phyloP scores from a whole-genome alignment of 352 stramenopile genomes.

The Globisporangium alternatum region DNA sequence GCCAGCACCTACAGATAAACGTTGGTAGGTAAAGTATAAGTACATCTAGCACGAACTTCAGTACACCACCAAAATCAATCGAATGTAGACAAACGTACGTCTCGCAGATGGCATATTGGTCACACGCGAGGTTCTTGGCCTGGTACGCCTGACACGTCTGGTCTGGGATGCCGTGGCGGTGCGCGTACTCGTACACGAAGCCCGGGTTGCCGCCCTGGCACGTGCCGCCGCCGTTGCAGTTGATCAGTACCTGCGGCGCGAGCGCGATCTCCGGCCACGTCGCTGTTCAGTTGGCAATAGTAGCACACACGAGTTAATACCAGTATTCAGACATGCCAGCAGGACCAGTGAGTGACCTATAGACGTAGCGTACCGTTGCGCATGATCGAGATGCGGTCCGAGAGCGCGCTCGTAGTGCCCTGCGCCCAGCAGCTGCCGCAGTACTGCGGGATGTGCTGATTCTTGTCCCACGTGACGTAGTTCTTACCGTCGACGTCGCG shows the following conservation, averaged over 20 bases:
- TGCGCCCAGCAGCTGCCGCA: constrained; percentile 93
- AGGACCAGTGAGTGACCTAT: neutral
- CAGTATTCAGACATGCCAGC: neutral
- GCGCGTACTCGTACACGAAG: constrained; percentile 83
- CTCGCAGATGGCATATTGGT: constrained; percentile 77
- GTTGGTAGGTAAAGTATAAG: neutral
- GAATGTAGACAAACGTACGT: constrained; percentile 37
- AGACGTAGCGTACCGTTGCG: constrained; percentile 55
- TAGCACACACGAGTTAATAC: neutral
- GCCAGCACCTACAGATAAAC: constrained; percentile 58
- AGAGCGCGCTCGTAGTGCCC: constrained; percentile 84
- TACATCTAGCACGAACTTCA: neutral
- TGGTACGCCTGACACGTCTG: constrained; percentile 92
- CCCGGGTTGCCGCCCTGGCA: constrained; percentile 81
- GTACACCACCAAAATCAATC: constrained; percentile 4
- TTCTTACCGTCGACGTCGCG: constrained; percentile 92
- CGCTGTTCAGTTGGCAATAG: constrained; percentile 22
- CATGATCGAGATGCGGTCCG: constrained; percentile 90
- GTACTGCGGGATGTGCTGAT: constrained; percentile 97
- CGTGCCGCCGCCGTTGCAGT: constrained; percentile 76
- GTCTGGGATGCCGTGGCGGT: constrained; percentile 89
- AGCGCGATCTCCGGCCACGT: constrained; percentile 82
- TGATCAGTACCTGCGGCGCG: constrained; percentile 80
- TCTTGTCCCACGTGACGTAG: constrained; percentile 97
- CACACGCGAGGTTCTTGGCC: constrained; percentile 77